phyloP scores from a whole-genome alignment of 1,139 yeast species.

The Candida freyschussii region DNA sequence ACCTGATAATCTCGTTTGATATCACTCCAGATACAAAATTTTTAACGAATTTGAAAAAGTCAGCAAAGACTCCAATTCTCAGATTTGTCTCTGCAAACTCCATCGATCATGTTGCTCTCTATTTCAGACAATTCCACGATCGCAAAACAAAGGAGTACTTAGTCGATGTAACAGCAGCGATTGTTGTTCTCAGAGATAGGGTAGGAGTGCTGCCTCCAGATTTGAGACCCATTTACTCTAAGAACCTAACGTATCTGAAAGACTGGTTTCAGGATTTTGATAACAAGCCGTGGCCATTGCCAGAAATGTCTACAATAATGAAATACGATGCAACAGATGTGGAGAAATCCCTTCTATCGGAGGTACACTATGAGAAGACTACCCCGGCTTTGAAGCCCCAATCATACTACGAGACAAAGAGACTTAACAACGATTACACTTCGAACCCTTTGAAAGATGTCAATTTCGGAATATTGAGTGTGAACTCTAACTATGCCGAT shows the following conservation, averaged over 20 bases:
- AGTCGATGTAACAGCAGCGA: constrained; percentile 70
- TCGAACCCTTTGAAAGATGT: constrained; percentile 61
- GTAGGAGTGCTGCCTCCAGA: constrained; percentile 86
- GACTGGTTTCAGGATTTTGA: constrained; percentile 50
- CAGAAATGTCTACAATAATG: constrained; percentile 63
- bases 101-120: constrained; percentile 67
- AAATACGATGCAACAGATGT: constrained; percentile 66
- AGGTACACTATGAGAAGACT: constrained; percentile 55
- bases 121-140: constrained; percentile 35
- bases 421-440: constrained; percentile 65
- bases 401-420: constrained; percentile 48
- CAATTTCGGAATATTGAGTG: constrained; percentile 52
- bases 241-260: constrained; percentile 56
- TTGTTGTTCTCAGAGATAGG: constrained; percentile 75
- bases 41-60: constrained; percentile 23
- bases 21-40: constrained; percentile 52
- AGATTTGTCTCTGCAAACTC: constrained; percentile 74
- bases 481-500: constrained; percentile 32
- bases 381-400: constrained; percentile 10
- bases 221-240: constrained; percentile 67
- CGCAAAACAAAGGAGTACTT: constrained; percentile 41
- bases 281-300: constrained; percentile 67
- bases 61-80: constrained; percentile 48
- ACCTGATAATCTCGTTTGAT: constrained; percentile 66
- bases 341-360: constrained; percentile 72